Evolutionary conservation across 768 basidiomycete species (phyloP), one percentile per base, ranked within the genome.

Genomic region (Trametes meyenii): DNA sequence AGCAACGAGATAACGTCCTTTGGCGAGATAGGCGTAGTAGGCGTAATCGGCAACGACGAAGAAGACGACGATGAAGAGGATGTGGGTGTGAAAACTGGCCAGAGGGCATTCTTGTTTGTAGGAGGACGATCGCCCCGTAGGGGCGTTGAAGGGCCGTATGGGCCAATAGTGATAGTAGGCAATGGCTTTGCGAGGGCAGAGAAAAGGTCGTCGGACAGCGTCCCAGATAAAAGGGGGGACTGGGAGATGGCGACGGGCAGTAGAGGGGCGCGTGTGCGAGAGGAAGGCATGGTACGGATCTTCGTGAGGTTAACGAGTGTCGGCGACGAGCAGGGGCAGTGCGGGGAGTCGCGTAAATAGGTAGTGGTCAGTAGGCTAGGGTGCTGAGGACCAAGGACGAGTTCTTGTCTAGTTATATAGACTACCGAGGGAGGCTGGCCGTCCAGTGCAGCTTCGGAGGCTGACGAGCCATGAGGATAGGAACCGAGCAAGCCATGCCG

Each of bases 1-100:
- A 75, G 70, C 40, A 77, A 59, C 8, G 68, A 54, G 50, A 72
- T 66, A 52, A 75, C 71, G 24, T 71, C 69, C 21, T 64, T 64
- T 3, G 72, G 63, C 19, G 72, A 65, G 36, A 72, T 64, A n/a
- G 50, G n/a, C 13, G 55, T 29, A 12, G 54, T 1, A 61, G 71
- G 39, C 40, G 21, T 33, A 38, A 55, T 8, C 17, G 61, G 39
- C 24, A 51, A 46, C 21, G 55, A 39, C 13, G 44, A 35, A 10
- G 42, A 44, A 10, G 38, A 26, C 10, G 36, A 54, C 39, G 52
- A 45, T n/a, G 60, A 56, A 13, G 42, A 8, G 0, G 46, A 55
- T 5, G 55, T 7, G 5, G 43, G 26, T 21, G 45, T 19, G 17
- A 23, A 26, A 12, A 8, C 40, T 39, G 43, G 59, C 17, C 53